A percentile compares a stretch with the other conserved stretches of the same genome.
Conservation (phyloP, 1,139 yeast genomes). For the Yamadazyma diddensiae region DNA sequence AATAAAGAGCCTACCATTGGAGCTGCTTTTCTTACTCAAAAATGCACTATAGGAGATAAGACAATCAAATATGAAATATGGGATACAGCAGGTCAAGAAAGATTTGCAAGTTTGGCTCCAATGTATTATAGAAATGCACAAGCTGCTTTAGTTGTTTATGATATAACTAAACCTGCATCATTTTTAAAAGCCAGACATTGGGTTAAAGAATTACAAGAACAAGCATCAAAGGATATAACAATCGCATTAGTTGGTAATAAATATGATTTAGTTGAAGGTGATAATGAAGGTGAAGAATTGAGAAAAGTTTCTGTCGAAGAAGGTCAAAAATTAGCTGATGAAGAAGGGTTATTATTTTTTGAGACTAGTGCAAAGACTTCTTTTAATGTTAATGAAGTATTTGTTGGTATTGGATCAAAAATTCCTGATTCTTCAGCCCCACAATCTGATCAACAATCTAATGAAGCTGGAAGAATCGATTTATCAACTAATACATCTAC, state of each 20-base stretch:
- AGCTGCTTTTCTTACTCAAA: slow-evolving; percentile 94
- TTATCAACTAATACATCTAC: slow-evolving; percentile 15
- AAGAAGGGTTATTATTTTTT: slow-evolving; percentile 75
- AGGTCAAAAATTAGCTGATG: slow-evolving; percentile 70
- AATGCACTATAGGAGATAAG: slow-evolving; percentile 85
- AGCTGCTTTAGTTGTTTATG: slow-evolving; percentile 95
- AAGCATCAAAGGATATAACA: slow-evolving; percentile 85
- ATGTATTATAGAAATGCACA: slow-evolving; percentile 99
- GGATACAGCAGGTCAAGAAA: slow-evolving; percentile 99
- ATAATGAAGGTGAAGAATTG: slow-evolving; percentile 24
- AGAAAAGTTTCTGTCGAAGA: slow-evolving; percentile 88
- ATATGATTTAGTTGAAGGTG: slow-evolving; percentile 59
- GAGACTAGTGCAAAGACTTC: slow-evolving; percentile 97
- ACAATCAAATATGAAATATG: slow-evolving; percentile 95
- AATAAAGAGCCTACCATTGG: slow-evolving; percentile 97
- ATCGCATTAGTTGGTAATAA: slow-evolving; percentile 95
- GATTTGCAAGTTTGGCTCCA: slow-evolving; percentile 95
- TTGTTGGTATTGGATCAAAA: slow-evolving; percentile 79
- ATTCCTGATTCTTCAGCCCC: slow-evolving; percentile 48
- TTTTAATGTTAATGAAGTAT: slow-evolving; percentile 73
- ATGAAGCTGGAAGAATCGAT: slow-evolving; percentile 27
- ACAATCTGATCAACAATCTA: slow-evolving; percentile 4
- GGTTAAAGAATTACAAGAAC: slow-evolving; percentile 96
- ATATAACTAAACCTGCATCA: slow-evolving; percentile 94
- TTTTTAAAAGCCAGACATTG: slow-evolving; percentile 98